Evolutionary conservation across 495 filamentous ascomycete genomes (phyloP), one percentile per base, ranked within the genome.

Genomic region (Podospora didyma): DNA sequence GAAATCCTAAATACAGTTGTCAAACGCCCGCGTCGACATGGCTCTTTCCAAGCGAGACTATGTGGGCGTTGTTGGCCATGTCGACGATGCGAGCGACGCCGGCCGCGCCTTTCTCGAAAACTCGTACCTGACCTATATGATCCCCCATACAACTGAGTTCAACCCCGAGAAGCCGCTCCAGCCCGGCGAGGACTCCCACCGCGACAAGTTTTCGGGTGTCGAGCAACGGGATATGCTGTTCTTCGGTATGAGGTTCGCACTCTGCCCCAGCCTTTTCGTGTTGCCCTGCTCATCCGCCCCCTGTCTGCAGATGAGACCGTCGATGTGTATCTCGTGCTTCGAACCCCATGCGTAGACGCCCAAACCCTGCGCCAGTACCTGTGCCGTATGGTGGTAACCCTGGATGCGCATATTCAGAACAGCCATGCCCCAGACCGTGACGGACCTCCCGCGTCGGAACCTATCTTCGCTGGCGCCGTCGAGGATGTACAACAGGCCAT

Each of bases 61-160:
- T 12, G 53, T 22, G 37, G 26, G 23, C 48, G 57, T 37, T n/a
- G n/a, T n/a, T 26, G 46, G 41, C n/a, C 14, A 42, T 17, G 5
- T 16, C 39, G 39, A 42, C 1, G 55, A 52, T 7, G 35, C 44
- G 11, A 20, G 22, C 44, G 54, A 57, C 41, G 57, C 28, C 14
- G 52, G 53, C 26, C 54, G 62, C n/a, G 82, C 88, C 57, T 85
- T 93, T 63, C 75, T 87, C 54, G 82, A 90, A 56, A 76, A 82
- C 72, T 87, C 89, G 16, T 80, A 87, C 45, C 75, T 97, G 23
- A 85, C 87, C 54, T 90, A 92, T 37, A 76, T 96, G 53, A 80
- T 96, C 28, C 92, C 92, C 22, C 76, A 86, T 56, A 79, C 82
- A 31, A 85, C 89, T 41, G 64, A 82, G 39, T 77, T 91, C 58